Base-by-base conservation (phyloP, 1,284 basidiomycete genomes). In the Testicularia cyperi region DNA sequence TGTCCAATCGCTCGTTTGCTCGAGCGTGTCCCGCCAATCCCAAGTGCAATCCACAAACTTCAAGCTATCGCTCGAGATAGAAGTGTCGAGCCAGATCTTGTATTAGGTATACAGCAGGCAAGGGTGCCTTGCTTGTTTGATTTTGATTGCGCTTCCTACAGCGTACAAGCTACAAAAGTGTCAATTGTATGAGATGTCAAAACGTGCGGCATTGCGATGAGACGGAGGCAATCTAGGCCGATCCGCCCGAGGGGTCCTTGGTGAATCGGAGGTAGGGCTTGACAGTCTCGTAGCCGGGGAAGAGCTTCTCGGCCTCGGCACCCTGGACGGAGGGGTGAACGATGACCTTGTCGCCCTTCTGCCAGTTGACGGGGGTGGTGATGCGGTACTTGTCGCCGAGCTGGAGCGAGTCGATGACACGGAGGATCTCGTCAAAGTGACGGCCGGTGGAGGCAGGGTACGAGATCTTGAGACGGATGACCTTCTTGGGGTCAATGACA, bases 321-420 rank as follows among this genome's bases (percentile, higher is more conserved):
- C 87, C 87, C 44, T 79, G 80, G 38, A 97, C 90, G 7, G 82
- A 79, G n/a, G 90, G 88, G 79, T 96, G 92, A 30, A 99, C 86
- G 72, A 99, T 96, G 47, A 97, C 92, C 74, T 91, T 86, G 14
- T 92, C 86, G 34, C 91, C 92, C 77, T 86, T 86, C 60, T 87
- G 84, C 94, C 94, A 97, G 84, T 96, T 92, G 58, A 89, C 91
- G n/a, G 75, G 90, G 78, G 72, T 84, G 81, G 77, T 77, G 46
- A 80, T 67, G 51, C 78, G 78, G 46, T 70, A 54, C 41, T 54
- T 56, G 82, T 97, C 92, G 36, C 90, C 89, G 53, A 94, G 82
- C 78, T 98, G 95, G 46, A 99, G 85, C 38, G 90, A 86, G 77
- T 90, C 87, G 62, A 90, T 80, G 43, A 85, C 84, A 43, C 92